phyloP scores from a whole-genome alignment of 331 rosid genomes.

The Phaseolus coccineus region DNA sequence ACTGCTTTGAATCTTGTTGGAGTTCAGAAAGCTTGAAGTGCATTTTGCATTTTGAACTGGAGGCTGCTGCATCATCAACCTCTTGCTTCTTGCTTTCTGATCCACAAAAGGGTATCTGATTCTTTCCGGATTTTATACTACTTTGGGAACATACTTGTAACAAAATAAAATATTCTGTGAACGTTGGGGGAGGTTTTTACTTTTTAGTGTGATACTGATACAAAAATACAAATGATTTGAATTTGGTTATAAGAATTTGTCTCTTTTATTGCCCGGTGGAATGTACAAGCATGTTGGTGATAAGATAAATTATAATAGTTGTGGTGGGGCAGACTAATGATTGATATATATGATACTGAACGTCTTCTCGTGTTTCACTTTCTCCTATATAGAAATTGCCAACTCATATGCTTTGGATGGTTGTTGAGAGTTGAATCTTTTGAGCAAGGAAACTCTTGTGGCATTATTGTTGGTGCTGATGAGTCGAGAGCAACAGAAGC shows the following conservation, averaged over 20 bases:
- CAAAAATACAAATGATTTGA: conserved; percentile 23
- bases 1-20: conserved; percentile 45
- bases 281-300: conserved; percentile 53
- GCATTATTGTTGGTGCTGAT: conserved; percentile 45
- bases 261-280: conserved; percentile 40
- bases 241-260: conserved; percentile 56
- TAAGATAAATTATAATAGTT: conserved; percentile 40
- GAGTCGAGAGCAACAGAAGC: conserved; percentile 79
- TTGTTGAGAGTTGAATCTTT: conserved; percentile 50
- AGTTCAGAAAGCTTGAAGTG: conserved; percentile 45
- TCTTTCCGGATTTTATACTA: conserved; percentile 46
- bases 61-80: conserved; percentile 31
- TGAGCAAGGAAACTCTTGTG: conserved; percentile 42
- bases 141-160: conserved; percentile 49
- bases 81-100: conserved; percentile 71
- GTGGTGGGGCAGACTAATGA: conserved; percentile 52
- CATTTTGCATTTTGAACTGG: conserved; percentile 32
- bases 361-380: conserved; percentile 34
- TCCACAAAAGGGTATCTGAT: conserved; percentile 54
- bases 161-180: conserved; percentile 43
- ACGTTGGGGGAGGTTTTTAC: conserved; percentile 38
- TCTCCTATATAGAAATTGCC: conserved; percentile 23
- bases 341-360: conserved; percentile 27
- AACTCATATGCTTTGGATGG: conserved; percentile 42
- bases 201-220: conserved; percentile 25